Evolutionary conservation across 164 flowering plant genomes (phyloP).

Genomic region (Stephania japonica): DNA sequence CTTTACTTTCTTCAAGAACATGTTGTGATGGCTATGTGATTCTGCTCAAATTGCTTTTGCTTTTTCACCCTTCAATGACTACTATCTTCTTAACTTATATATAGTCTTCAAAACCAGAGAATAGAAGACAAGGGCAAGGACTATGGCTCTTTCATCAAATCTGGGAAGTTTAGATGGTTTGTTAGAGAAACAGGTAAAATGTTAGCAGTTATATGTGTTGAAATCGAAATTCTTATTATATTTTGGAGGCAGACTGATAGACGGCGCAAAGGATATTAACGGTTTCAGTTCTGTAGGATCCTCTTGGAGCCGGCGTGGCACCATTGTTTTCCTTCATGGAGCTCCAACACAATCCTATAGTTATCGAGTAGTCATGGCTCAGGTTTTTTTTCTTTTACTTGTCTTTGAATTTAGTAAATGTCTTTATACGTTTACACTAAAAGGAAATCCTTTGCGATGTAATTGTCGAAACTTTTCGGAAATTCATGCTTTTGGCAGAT

Average conservation of each 20-base stretch:
- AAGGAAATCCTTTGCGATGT: too few species aligned
- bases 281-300: conserved; percentile 44
- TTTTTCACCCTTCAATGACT: neutral
- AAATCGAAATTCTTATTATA: neutral
- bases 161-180: conserved; percentile 81
- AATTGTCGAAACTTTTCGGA: neutral
- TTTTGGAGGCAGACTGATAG: neutral
- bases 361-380: conserved; percentile 88
- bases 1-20: too few species aligned
- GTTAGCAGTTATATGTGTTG: neutral
- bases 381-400: conserved; percentile 36
- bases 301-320: conserved; percentile 57
- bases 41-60: neutral
- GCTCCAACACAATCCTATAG: conserved; percentile 96
- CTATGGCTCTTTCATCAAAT: conserved; percentile 58
- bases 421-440: too few species aligned
- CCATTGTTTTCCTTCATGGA: conserved; percentile 86
- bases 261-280: neutral
- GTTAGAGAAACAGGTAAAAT: conserved; percentile 87
- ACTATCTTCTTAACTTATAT: neutral
- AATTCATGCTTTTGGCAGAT: conserved; percentile 34
- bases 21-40: neutral
- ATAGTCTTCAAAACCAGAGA: conserved; percentile 43
- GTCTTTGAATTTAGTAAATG: neutral
- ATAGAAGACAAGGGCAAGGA: conserved; percentile 91